Evolutionary conservation across 352 stramenopile genomes (phyloP), one percentile per base, ranked within the genome.

Genomic region (Pythium coloratum): DNA sequence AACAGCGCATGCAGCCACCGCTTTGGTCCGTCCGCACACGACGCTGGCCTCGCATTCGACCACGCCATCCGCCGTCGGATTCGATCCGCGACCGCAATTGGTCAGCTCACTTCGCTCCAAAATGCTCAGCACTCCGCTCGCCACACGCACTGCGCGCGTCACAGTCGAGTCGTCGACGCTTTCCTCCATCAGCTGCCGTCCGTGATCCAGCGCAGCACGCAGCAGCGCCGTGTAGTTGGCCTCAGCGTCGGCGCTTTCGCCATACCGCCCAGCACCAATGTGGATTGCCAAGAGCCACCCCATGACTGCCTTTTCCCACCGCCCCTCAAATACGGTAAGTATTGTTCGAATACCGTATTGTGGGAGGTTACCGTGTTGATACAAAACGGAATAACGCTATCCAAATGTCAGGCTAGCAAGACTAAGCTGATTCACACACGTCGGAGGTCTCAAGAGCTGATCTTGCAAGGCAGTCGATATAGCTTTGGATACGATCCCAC

Each of bases 41-140:
- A 89, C 72, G 56, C 75, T 87, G 12, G 77, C 79, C 36, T 90
- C 83, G 53, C 81, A 90, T 55, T 90, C 79, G 10, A 91, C 76
- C 12, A 50, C 67, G 10, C 80, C 72, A 3, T 66, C 8, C 40
- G 80, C 75, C 8, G 79, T 90, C 53, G 90, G 49, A 57, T 90
- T 91, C n/a, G 81, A 53, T 7, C 80, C 76, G 54, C 69, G 66
- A 26, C 81, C 83, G 13, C 80, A 82, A 66, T 92, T 92, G 13
- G 79, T 90, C 55, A 82, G 64, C 0, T 61, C 60, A 53, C 65
- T 80, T 59, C 69, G 71, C 70, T 92, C 84, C 40, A 92, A 76
- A 38, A 72, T 58, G 26, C 72, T 53, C 30, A 89, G 61, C 70
- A 89, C 63, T 8, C 63, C 55, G 0, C 58, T 75, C 8, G 71